These are phyloP conservation scores for Fermentozyma sake DNA, from an alignment of 1,139 yeast species.

Conservation along the genomic window DNA sequence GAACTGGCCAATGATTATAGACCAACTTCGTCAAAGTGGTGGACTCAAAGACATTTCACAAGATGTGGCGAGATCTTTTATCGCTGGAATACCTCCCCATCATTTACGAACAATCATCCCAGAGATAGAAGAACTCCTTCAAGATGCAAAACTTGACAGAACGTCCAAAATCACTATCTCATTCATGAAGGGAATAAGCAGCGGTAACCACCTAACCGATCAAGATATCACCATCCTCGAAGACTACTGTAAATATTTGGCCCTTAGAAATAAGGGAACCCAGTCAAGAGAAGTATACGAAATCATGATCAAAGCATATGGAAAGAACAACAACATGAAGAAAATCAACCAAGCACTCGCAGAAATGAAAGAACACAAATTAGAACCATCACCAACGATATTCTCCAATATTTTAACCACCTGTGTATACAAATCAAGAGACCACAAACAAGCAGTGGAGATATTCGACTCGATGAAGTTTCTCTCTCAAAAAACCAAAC, in stretches of 20 bases:
- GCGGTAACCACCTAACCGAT: conserved; percentile 19
- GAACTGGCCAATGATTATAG: conserved; percentile 54
- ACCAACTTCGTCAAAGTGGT: conserved; percentile 34
- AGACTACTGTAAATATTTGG: conserved; percentile 12
- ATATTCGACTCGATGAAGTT: conserved; percentile 86
- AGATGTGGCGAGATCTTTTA: conserved; percentile 35
- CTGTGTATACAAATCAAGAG: conserved; percentile 50
- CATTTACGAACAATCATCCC: conserved; percentile 34
- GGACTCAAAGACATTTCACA: conserved; percentile 38
- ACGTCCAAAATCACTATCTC: conserved; percentile 37
- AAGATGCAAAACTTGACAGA: conserved; percentile 31
- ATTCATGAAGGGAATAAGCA: conserved; percentile 40
- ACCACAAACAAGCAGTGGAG: conserved; percentile 61
- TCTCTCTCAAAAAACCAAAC: conserved; percentile 57
- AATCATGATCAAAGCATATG: conserved; percentile 37
- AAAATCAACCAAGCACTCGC: conserved; percentile 34
- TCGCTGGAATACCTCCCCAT: conserved; percentile 41
- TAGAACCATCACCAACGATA: conserved; percentile 53
- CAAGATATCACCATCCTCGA: conserved; percentile 23
- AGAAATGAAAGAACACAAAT: conserved; percentile 45
- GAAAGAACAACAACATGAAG: conserved; percentile 27
- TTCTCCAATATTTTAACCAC: conserved; percentile 66
- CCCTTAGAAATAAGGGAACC: conserved; percentile 12
- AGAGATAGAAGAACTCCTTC: conserved; percentile 22
- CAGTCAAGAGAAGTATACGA: conserved; percentile 28